Evolutionary conservation across 768 basidiomycete genomes (phyloP), one percentile per base, ranked within the genome.

Genomic region (Agrocybe praecox): DNA sequence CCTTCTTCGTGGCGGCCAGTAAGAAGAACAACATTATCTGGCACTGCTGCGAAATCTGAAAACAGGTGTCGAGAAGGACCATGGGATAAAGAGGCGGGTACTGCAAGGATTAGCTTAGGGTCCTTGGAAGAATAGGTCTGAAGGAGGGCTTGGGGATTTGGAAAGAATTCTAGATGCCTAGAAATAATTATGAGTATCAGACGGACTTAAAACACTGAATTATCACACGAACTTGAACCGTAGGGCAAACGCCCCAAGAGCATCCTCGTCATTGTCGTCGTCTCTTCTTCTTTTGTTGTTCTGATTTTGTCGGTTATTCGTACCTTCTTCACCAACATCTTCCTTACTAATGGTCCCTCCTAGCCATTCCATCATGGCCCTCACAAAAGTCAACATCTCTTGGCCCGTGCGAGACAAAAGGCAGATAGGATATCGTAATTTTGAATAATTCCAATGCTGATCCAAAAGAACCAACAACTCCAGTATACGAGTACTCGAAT

Each of bases 281-380:
- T 88, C 87, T 6, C 80, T 76, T 49, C 80, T 73, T 58, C 87
- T 75, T 60, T 84, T 80, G 59, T 80, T 77, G 34, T 79, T 77
- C 23, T 80, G 75, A 42, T 82, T 79, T 36, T 81, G 78, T 18
- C 79, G 79, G 46, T 80, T 79, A 29, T 81, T 78, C 23, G 78
- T 79, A 7, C 82, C 85, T 26, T 91, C 89, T 68, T 91, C 92
- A 2, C 92, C 89, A 1, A 92, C 90, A 59, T 96, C 94, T 64
- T 95, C 93, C 66, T 94, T 94, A 64, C 88, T 92, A 52, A 97
- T 87, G 14, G 92, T 94, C 1, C 97, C 96, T 10, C 97, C 97
- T 60, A 99, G 85, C 94, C 96, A 98, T 69, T 98, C 97, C 85
- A 97, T 96, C 91, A 98, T 90, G 77, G 92, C 96, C 56, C 95